Percentiles rank a stretch among this genome's conserved stretches.
Evolutionary conservation across 768 basidiomycete species (phyloP).

Genomic region (Lactarius sanguifluus): DNA sequence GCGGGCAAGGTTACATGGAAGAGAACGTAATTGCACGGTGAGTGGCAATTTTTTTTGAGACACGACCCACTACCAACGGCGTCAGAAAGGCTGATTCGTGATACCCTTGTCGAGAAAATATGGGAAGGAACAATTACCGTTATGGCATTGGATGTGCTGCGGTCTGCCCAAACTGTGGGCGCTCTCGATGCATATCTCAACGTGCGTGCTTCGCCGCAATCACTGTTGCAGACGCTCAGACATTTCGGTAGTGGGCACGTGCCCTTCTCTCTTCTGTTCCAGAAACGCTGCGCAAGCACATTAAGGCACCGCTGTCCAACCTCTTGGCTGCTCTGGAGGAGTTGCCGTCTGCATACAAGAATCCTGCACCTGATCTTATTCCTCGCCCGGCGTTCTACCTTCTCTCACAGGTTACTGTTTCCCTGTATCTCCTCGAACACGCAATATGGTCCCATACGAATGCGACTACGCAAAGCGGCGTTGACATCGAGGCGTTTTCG

Average conservation of each 20-base stretch:
- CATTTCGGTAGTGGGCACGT: slow-evolving; percentile 51
- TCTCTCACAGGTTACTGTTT: slow-evolving; percentile 53
- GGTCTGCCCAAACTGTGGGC: slow-evolving; percentile 49
- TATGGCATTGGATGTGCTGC: slow-evolving; percentile 62
- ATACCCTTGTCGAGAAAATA: slow-evolving; percentile 74
- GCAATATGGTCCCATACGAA: slow-evolving; percentile 54
- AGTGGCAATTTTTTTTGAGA: slow-evolving; percentile 11
- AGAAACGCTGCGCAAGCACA: slow-evolving; percentile 33
- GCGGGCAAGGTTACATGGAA: slow-evolving; percentile 83
- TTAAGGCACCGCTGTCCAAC: slow-evolving; percentile 31
- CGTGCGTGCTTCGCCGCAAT: slow-evolving; percentile 39
- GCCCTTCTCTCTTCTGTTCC: slow-evolving; percentile 46
- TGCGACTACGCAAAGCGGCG: slow-evolving; percentile 34
- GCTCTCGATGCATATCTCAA: slow-evolving; percentile 49
- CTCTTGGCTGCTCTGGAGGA: slow-evolving; percentile 43
- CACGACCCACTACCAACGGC: neutral
- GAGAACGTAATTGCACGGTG: slow-evolving; percentile 69
- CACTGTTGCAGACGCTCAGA: neutral
- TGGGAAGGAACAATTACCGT: slow-evolving; percentile 80
- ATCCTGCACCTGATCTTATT: slow-evolving; percentile 47
- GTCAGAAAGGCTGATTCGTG: slow-evolving; percentile 51
- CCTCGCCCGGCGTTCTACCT: slow-evolving; percentile 60
- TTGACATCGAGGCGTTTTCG: slow-evolving; percentile 53
- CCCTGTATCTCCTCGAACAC: slow-evolving; percentile 64
- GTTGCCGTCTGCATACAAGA: slow-evolving; percentile 43